These are phyloP conservation scores for Tulasnella sp. DNA, from an alignment of 768 basidiomycete genomes.

Conservation along the genomic window DNA sequence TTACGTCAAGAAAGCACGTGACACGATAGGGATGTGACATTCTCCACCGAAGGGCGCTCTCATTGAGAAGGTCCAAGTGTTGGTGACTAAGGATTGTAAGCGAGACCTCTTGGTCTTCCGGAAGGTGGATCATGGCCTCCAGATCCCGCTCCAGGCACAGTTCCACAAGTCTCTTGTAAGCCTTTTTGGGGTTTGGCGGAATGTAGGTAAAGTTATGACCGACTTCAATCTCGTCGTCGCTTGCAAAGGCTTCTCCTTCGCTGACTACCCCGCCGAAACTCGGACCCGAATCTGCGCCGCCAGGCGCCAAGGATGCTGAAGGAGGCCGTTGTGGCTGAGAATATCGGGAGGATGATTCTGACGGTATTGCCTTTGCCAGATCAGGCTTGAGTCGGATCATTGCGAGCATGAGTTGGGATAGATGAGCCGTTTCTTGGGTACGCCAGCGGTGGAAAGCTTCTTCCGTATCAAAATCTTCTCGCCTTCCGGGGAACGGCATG, in stretches of 20 bases:
- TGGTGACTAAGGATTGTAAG: conserved; percentile 80
- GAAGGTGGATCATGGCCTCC: conserved; percentile 76
- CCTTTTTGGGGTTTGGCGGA: conserved; percentile 82
- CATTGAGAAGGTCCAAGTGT: conserved; percentile 82
- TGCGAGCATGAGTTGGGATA: conserved; percentile 85
- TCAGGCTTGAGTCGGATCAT: conserved; percentile 88
- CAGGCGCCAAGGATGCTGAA: not conserved
- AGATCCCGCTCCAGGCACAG: conserved; percentile 82
- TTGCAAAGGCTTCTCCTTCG: conserved; percentile 30
- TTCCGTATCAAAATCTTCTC: conserved; percentile 84
- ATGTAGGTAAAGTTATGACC: conserved; percentile 90
- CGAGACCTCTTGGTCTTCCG: conserved; percentile 85
- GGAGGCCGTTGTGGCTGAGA: conserved; percentile 44
- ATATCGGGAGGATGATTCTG: conserved; percentile 55
- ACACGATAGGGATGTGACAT: conserved; percentile 78
- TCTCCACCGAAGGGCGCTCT: conserved; percentile 89
- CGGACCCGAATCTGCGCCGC: not conserved
- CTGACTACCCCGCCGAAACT: conserved; percentile 22
- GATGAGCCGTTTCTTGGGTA: conserved; percentile 73
- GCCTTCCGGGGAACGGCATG: conserved; percentile 76
- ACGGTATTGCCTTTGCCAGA: conserved; percentile 75
- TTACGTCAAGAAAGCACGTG: conserved; percentile 80
- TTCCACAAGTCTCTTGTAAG: conserved; percentile 83
- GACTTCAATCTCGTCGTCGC: conserved; percentile 50
- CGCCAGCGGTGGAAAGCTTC: conserved; percentile 85